Base-by-base conservation (phyloP, 371 early-diverging fungal genomes). In the Apophysomyces trapeziformis region DNA sequence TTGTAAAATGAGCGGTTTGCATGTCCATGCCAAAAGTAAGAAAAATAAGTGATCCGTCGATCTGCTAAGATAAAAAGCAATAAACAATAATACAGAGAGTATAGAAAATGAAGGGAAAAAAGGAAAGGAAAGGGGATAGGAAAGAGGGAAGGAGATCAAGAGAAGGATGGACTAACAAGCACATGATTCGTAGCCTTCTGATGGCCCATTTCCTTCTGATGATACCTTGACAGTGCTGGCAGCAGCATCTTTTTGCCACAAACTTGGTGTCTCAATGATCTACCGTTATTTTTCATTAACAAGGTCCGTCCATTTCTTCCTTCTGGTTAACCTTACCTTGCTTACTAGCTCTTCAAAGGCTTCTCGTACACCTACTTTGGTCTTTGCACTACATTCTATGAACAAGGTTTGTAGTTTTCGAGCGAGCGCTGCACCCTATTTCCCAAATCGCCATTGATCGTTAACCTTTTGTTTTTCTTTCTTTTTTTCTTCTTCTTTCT, bases 311-410 rank as follows among this genome's bases (percentile, higher is more conserved):
- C 7, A 21, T 57, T 11, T 60, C 26, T 38, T 39, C 37, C 39
- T 43, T 60, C 57, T 61, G 8, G 41, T 41, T 41, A 13, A 2
- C 58, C 26, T 60, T 78, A 89, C 91, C 89, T 93, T 92, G 65
- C 85, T 87, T 13, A 95, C 96, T 59, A 96, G 84, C 77, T 95
- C 95, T 67, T 92, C 93, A 68, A 96, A 92, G 6, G 94, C 95
- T 70, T 94, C 92, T 70, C 88, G 82, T 7, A 97, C 94, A 14
- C 95, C 96, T 37, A 87, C 71, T 64, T 86, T 92, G 32, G 96
- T 96, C 83, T 96, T 97, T 60, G 99, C 99, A 71, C 94, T 93
- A 63, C 95, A 94, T 80, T 99, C 99, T 46, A 96, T 86, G 75
- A 96, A 99, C 65, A 99, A 79, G 2, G 96, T 93, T 45, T 94